Base-by-base conservation (phyloP, 2,329 filamentous ascomycete species). In the Microcyclosporella mali region DNA sequence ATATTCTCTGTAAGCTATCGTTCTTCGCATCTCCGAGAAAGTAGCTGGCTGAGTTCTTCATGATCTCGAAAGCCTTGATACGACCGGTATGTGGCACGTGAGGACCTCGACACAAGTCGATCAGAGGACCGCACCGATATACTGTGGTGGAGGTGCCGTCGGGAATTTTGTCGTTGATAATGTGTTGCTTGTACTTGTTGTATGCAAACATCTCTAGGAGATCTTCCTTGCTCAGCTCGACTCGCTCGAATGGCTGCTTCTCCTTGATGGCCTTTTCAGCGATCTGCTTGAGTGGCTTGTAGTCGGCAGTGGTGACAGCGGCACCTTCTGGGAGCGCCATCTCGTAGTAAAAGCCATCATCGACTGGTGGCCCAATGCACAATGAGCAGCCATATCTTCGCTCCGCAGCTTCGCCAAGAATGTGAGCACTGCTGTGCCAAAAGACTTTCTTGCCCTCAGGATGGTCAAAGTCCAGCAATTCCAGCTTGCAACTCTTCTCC, bases 121-220 rank as follows among this genome's bases (percentile, higher is more conserved):
- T 95, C 43, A 97, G 74, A 11, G 88, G 88, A 45, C 92, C 92
- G 60, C 88, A 94, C 51, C 88, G 82, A 68, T 97, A 98, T 31
- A 97, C 90, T 8, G 92, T 97, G 63, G 88, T 94, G 63, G 78
- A 87, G 43, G 88, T 89, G 56, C 88, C 88, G 56, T 95, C 88
- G 30, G 82, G 74, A 48, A 97, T 86, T 68, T 94, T 88, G 72
- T 88, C 85, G 57, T 88, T 84, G 70, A 98, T 97, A 67, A 97
- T 94, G 66, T 95, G 86, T 65, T 94, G 82, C 78, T 98, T 97
- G 75, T 95, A 97, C 66, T 92, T 92, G 77, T 94, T 95, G 75
- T 94, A 94, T 57, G 82, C 80, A 73, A 97, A 97, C 86, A 97
- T 95, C 65, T 95, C 88, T 40, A 92, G 78, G 38, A 97, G 76